These are phyloP conservation scores for Holtermannia corniformis DNA, from an alignment of 768 basidiomycete genomes.

Conservation along the genomic window DNA sequence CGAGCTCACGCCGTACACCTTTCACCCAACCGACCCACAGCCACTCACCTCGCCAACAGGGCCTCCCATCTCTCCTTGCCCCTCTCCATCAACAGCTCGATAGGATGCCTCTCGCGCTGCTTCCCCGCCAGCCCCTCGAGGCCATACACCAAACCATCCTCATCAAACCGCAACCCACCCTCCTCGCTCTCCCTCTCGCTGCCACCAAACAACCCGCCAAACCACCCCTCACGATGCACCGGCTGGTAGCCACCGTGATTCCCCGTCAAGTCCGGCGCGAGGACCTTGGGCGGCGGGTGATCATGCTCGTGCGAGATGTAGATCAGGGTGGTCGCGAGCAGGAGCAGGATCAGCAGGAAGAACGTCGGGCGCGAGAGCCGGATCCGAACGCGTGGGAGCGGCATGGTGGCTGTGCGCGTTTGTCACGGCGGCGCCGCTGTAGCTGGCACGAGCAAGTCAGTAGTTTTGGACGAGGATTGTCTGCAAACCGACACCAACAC, in stretches of 20 bases:
- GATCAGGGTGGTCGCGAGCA: conserved; percentile 2
- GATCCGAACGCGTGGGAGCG: conserved; percentile 4
- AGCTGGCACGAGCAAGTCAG: no score
- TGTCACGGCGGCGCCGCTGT: no score
- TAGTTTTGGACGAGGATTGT: no score
- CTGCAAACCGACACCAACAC: no score
- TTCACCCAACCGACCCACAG: background rate
- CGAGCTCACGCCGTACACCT: no score
- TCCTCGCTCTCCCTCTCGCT: background rate
- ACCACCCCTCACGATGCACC: background rate
- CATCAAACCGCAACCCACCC: background rate
- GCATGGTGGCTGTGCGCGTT: background rate
- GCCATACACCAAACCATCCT: conserved; percentile 6
- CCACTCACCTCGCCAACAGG: conserved; percentile 24
- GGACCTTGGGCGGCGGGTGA: background rate
- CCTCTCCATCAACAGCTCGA: conserved; percentile 26
- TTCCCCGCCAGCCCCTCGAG: conserved; percentile 20
- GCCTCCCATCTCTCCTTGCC: conserved; percentile 28
- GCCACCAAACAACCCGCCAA: background rate
- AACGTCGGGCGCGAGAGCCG: conserved; percentile 16
- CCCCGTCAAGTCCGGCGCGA: background rate
- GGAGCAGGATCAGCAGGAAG: conserved; percentile 10
- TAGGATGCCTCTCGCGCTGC: conserved; percentile 29
- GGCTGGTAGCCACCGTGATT: background rate
- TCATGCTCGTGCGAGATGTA: conserved; percentile 2